phyloP scores from a whole-genome alignment of 148 eudicot genomes.

The Simmondsia chinensis region DNA sequence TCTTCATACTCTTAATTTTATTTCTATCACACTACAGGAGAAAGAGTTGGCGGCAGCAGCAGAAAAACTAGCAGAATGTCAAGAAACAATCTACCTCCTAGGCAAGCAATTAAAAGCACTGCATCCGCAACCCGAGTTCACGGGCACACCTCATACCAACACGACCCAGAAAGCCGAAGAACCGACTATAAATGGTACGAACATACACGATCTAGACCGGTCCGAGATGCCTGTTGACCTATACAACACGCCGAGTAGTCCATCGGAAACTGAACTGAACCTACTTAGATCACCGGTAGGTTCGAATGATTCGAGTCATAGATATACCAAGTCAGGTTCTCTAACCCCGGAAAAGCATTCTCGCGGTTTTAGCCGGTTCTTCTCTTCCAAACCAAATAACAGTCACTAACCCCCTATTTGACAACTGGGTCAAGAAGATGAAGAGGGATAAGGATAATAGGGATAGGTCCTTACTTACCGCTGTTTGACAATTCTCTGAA shows the following conservation, averaged over 20 bases:
- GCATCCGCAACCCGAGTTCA: constrained; percentile 52
- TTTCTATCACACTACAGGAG: constrained; percentile 33
- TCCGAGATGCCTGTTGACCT: constrained; percentile 44
- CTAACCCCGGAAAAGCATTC: constrained; percentile 79
- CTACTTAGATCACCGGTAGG: constrained; percentile 39
- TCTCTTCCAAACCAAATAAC: constrained; percentile 62
- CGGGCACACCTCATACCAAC: constrained; percentile 30
- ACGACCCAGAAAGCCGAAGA: constrained; percentile 37
- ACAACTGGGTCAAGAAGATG: neutral
- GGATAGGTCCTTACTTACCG: neutral
- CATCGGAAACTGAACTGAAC: constrained; percentile 48
- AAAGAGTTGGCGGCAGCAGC: constrained; percentile 78
- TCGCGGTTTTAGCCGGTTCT: constrained; percentile 80
- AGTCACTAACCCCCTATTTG: constrained; percentile 15
- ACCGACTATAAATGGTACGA: constrained; percentile 40
- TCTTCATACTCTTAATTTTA: neutral
- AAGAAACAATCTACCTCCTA: constrained; percentile 77
- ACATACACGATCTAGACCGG: constrained; percentile 26
- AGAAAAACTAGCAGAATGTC: constrained; percentile 86
- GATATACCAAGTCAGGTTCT: constrained; percentile 67
- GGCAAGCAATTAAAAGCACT: constrained; percentile 65
- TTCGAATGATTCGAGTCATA: constrained; percentile 43
- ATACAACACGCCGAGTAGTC: constrained; percentile 34
- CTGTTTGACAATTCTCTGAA: too few relatives aligned
- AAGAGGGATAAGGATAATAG: too few relatives aligned